Evolutionary conservation across 306 rosid genomes (phyloP).

Genomic region (Gleditsia sinensis): DNA sequence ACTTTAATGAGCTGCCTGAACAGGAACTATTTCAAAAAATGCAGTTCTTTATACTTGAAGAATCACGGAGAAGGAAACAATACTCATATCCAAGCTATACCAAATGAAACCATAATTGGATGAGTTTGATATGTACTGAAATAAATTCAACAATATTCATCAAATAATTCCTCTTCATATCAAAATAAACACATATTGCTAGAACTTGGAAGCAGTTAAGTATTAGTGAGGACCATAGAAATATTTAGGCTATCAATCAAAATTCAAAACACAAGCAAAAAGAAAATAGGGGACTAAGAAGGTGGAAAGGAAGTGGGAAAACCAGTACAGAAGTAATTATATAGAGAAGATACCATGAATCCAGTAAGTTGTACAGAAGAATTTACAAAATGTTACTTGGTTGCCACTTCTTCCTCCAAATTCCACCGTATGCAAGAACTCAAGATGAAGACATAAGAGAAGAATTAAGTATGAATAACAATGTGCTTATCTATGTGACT

Average conservation of each 20-base stretch:
- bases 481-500: background rate
- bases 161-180: background rate
- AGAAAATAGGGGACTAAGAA: background rate
- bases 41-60: background rate
- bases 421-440: background rate
- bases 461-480: background rate
- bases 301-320: background rate
- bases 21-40: background rate
- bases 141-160: background rate
- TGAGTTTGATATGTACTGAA: background rate
- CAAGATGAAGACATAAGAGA: background rate
- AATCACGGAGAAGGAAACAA: background rate
- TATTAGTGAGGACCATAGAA: background rate
- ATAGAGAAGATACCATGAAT: background rate
- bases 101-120: background rate
- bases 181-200: constrained; percentile 4
- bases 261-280: background rate
- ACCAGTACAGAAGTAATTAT: background rate
- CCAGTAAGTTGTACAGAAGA: background rate
- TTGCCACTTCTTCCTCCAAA: background rate
- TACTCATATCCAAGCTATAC: background rate
- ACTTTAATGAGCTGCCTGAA: constrained; percentile 4
- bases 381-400: background rate
- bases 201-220: background rate
- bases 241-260: background rate